Base-by-base conservation (phyloP, 768 basidiomycete genomes). In the Cubamyces sp. region DNA sequence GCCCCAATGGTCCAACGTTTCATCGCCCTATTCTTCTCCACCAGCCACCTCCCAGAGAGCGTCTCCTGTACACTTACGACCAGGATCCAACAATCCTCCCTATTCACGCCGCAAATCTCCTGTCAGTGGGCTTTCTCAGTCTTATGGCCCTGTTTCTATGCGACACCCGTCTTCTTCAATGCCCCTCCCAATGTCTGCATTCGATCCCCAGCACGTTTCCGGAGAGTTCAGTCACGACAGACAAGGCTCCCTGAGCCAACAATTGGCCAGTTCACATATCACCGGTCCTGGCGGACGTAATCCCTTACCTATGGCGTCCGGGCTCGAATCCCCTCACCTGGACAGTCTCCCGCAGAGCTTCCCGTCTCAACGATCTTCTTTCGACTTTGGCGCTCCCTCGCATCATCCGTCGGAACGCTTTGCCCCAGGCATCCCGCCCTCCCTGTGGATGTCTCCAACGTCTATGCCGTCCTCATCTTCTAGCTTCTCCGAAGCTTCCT, bases 391-490 rank as follows among this genome's bases (percentile, higher is more conserved):
- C 57, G 37, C 68, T 3, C 62, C 69, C 51, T 54, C 60, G 21
- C 66, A 69, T 40, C 62, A 70, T 56, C 68, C 78, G 66, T 72
- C 76, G 70, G 84, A 87, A 68, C 84, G 82, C 68, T 80, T 81
- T 49, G 76, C 78, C 63, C 68, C 79, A 37, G 82, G 83, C 57
- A 76, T 92, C 46, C 88, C 87, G 49, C 90, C 91, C 3, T 90
- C 91, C 42, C 75, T 92, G 42, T 93, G 91, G 91, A 92, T 93
- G 91, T 91, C 91, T 14, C 83, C 90, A 49, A 76, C 84, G 5
- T 81, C 82, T 42, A 72, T 84, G 9, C 73, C 82, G 15, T 76
- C 82, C 4, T 71, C 80, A 21, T 77, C 82, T 28, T 76, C 82
- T 7, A 71, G 64, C 43, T 68, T 68, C 48, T 53, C 78, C 62